Evolutionary conservation across 306 rosid genomes (phyloP).

Genomic region (Elaeagnus macrophylla): DNA sequence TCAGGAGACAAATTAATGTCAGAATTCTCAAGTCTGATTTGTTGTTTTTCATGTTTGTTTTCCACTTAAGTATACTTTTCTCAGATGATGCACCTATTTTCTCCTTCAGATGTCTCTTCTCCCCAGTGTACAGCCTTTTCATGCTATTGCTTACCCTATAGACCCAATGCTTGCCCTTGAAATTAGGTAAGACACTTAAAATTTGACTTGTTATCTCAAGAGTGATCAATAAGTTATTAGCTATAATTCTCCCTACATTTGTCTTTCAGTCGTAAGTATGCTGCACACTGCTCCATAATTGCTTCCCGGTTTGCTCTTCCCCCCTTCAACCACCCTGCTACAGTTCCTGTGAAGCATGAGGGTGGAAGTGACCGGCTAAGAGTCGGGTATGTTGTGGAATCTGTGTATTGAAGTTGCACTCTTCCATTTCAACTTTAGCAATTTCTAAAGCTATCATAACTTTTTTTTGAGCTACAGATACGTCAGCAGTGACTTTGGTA

Average conservation of each 20-base stretch:
- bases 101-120: slow-evolving; percentile 73
- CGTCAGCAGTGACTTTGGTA: slow-evolving; percentile 56
- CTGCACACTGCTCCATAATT: slow-evolving; percentile 76
- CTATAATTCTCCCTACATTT: slow-evolving; percentile 1
- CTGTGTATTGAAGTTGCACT: neutral
- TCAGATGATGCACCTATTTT: neutral
- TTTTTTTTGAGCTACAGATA: slow-evolving; percentile 26
- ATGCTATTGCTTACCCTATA: slow-evolving; percentile 93
- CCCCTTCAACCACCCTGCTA: slow-evolving; percentile 57
- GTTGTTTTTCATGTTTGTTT: neutral
- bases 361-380: slow-evolving; percentile 64
- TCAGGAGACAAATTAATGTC: slow-evolving; percentile 87
- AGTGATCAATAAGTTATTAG: neutral
- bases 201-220: slow-evolving; percentile 1
- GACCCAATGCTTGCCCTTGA: slow-evolving; percentile 82
- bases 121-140: slow-evolving; percentile 98
- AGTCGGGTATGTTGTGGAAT: slow-evolving; percentile 53
- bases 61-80: neutral
- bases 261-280: slow-evolving; percentile 62
- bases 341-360: slow-evolving; percentile 45
- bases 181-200: slow-evolving; percentile 45
- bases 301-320: slow-evolving; percentile 75
- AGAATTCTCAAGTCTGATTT: neutral
- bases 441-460: neutral
- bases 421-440: neutral